Conservation (phyloP, 2,329 filamentous ascomycete genomes). For the Sporothrix brasiliensis region DNA sequence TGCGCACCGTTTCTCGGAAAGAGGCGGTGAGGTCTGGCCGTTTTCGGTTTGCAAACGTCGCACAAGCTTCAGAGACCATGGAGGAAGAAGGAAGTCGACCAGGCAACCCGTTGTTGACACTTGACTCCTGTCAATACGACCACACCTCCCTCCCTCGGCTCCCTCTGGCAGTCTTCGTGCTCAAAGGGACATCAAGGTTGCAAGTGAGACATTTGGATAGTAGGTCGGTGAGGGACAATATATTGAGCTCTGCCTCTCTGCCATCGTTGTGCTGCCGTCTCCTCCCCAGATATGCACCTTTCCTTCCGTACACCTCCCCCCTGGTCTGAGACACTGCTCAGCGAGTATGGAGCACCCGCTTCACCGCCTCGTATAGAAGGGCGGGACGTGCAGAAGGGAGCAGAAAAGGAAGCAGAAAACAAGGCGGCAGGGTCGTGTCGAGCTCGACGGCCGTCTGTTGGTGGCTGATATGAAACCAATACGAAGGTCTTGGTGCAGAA, state of each 20-base stretch:
- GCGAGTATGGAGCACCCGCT: constrained; percentile 21
- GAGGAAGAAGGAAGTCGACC: neutral
- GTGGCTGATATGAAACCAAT: constrained; percentile 6
- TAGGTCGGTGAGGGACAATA: constrained; percentile 1
- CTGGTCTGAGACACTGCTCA: constrained; percentile 19
- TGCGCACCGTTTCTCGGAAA: neutral
- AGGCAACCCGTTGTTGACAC: neutral
- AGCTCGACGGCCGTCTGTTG: neutral
- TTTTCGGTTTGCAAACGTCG: neutral
- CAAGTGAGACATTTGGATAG: constrained; percentile 2
- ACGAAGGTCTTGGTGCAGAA: neutral
- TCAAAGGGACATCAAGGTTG: constrained; percentile 16
- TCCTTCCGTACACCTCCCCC: neutral
- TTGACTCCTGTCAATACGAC: neutral
- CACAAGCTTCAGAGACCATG: neutral
- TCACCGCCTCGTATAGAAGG: constrained; percentile 2
- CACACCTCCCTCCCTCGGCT: neutral
- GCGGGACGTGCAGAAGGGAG: neutral
- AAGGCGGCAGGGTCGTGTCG: neutral
- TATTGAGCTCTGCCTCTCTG: neutral
- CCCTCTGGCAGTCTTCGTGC: neutral
- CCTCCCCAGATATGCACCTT: constrained; percentile 2
- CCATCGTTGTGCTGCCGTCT: constrained; percentile 8
- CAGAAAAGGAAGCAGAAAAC: neutral
- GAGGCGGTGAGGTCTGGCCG: constrained; percentile 1